Base-by-base conservation (phyloP, 2,329 filamentous ascomycete genomes). In the Whalleya microplaca region DNA sequence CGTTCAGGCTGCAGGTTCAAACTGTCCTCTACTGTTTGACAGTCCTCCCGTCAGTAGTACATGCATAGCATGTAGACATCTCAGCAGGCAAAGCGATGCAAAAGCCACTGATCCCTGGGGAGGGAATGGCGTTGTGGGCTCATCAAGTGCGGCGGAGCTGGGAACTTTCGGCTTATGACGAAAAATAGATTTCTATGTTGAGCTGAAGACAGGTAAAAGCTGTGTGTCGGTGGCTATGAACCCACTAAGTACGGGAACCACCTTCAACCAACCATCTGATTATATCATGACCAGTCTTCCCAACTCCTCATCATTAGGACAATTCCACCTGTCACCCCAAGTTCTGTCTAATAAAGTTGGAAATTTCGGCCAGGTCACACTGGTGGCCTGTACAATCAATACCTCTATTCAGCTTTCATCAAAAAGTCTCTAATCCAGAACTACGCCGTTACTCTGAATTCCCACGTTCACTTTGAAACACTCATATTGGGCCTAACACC, bases 381-480 rank as follows among this genome's bases (percentile, higher is more conserved):
- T 40, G 41, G 19, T 12, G 43, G 20, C 29, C 41, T 32, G 18
- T 40, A 37, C 37, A 37, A 23, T n/a, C n/a, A n/a, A n/a, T n/a
- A n/a, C n/a, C n/a, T n/a, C n/a, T 45, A 45, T 21, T 45, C 43
- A 27, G 5, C 43, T 42, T 21, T 12, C 16, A 21, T 16, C 16
- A 21, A 29, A 12, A 12, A 59, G 44, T 52, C 21, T 48, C 45
- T 47, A 45, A 41, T 53, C 48, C 45, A 43, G 55, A 60, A 47
- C 57, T 50, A 56, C 57, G 54, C 52, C 55, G 51, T 43, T 57
- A 23, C 53, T 56, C 44, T 51, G 62, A 59, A 56, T 51, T 58
- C 50, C 65, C 64, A 62, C 66, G 63, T 53, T 61, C 53, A 57
- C 44, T 63, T 59, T 66, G 66, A 68, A 68, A 68, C 66, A 60